A percentile compares a stretch with the other conserved stretches of the same genome.
Evolutionary conservation across 2,329 filamentous ascomycete species (phyloP).

Genomic region (Botrytis paeoniae): DNA sequence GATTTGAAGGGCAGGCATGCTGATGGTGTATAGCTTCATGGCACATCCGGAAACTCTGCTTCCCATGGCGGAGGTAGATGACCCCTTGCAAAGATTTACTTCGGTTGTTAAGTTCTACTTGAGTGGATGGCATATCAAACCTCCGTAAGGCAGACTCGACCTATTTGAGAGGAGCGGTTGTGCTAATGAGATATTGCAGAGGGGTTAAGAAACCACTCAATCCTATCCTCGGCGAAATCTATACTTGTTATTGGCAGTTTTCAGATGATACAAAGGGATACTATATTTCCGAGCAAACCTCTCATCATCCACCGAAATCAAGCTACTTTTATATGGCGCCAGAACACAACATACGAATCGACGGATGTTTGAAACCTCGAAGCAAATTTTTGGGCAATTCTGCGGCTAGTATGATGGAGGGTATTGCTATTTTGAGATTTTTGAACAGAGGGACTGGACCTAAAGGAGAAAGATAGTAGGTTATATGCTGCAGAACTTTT

Average conservation of each 20-base stretch:
- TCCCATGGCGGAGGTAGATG: constrained; percentile 80
- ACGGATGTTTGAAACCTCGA: constrained; percentile 89
- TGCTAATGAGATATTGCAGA: constrained; percentile 44
- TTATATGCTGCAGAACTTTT: not conserved
- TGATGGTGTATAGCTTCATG: constrained; percentile 74
- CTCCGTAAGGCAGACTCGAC: constrained; percentile 61
- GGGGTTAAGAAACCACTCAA: constrained; percentile 98
- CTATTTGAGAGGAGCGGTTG: not conserved
- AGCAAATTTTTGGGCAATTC: constrained; percentile 97
- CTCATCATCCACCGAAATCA: constrained; percentile 96
- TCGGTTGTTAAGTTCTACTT: constrained; percentile 97
- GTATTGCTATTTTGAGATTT: constrained; percentile 80
- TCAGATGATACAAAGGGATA: constrained; percentile 81
- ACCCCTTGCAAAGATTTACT: constrained; percentile 85
- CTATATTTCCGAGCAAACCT: constrained; percentile 97
- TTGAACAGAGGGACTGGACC: constrained; percentile 70
- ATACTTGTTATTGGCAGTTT: constrained; percentile 94
- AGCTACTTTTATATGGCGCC: constrained; percentile 99
- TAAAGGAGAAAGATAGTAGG: constrained; percentile 71
- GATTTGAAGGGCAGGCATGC: constrained; percentile 11
- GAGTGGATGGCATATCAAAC: constrained; percentile 98
- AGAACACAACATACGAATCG: constrained; percentile 88
- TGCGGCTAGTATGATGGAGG: constrained; percentile 97
- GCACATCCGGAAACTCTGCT: constrained; percentile 95
- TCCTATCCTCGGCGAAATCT: constrained; percentile 91